These are phyloP conservation scores for Candida koratica DNA, from an alignment of 805 yeast species.

Conservation along the genomic window DNA sequence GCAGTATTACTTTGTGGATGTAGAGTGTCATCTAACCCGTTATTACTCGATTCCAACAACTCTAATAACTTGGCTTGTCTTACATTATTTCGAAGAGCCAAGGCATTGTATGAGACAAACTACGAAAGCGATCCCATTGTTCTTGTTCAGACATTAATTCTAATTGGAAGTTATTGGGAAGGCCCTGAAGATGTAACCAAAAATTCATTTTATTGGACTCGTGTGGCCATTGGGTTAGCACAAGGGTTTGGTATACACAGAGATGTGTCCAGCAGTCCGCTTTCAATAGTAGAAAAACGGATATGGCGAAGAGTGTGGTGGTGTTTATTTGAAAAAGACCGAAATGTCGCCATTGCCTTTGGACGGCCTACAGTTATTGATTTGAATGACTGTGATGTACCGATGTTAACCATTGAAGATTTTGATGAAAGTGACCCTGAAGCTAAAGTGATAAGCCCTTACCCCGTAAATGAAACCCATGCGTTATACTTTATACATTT, in stretches of 20 bases:
- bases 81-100: slow-evolving; percentile 64
- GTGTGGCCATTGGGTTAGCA: slow-evolving; percentile 65
- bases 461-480: slow-evolving; percentile 45
- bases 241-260: slow-evolving; percentile 77
- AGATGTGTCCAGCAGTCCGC: slow-evolving; percentile 40
- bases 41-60: slow-evolving; percentile 47
- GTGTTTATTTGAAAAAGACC: slow-evolving; percentile 68
- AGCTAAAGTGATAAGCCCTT: slow-evolving; percentile 31
- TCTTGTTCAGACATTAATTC: slow-evolving; percentile 55
- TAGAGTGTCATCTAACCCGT: slow-evolving; percentile 53
- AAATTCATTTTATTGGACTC: slow-evolving; percentile 65
- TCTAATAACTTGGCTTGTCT: slow-evolving; percentile 49
- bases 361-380: slow-evolving; percentile 70
- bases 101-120: slow-evolving; percentile 67
- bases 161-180: slow-evolving; percentile 70
- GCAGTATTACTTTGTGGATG: slow-evolving; percentile 68
- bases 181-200: slow-evolving; percentile 67
- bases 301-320: slow-evolving; percentile 73
- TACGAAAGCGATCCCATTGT: slow-evolving; percentile 63
- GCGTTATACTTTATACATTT: slow-evolving; percentile 58
- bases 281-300: slow-evolving; percentile 40
- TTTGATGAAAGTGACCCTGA: slow-evolving; percentile 48
- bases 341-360: slow-evolving; percentile 64
- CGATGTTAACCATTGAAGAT: slow-evolving; percentile 66
- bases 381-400: slow-evolving; percentile 70